Base-by-base conservation (phyloP, 768 basidiomycete species). In the Tulasnella sp. region DNA sequence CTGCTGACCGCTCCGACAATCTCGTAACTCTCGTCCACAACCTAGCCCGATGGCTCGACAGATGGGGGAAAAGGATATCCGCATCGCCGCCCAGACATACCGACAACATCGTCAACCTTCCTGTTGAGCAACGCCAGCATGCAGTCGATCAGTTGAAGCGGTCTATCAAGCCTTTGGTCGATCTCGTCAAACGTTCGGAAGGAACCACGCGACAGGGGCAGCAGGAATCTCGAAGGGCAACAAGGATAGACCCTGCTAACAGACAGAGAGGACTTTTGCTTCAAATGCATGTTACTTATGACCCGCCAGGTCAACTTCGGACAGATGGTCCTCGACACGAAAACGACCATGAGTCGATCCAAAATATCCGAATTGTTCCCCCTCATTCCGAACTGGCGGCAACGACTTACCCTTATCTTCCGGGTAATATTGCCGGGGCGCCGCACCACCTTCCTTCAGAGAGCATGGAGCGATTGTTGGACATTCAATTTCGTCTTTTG, bases 401-500 rank as follows among this genome's bases (percentile, higher is more conserved):
- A 28, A 85, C 84, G 0, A 31, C 86, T 16, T 83, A 86, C 3
- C 90, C 93, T 0, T 94, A 89, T 83, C 85, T 95, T 0, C 94
- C 94, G 0, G 90, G 88, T 0, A 92, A 89, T 82, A 84, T 92
- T 1, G 88, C 86, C 28, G 87, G 86, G 1, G 93, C 92, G 0
- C 93, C 93, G 0, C 93, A 93, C 83, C 92, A 89, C 78, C 88
- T 89, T 22, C 89, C 89, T 0, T 81, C 85, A 6, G 88, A 88
- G 24, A 90, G 90, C 34, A 93, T 94, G 90, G 88, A 92, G 79
- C 87, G 91, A 11, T 86, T 92, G n/a, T 85, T 94, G 16, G 94
- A 95, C 80, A 89, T 92, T 6, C 93, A 95, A 82, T 95, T 93
- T 84, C 90, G 94, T 44, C 87, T 94, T 0, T 86, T 95, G 54